These are phyloP conservation scores for Rosa hybrid DNA, from an alignment of 331 rosid species.

Conservation along the genomic window DNA sequence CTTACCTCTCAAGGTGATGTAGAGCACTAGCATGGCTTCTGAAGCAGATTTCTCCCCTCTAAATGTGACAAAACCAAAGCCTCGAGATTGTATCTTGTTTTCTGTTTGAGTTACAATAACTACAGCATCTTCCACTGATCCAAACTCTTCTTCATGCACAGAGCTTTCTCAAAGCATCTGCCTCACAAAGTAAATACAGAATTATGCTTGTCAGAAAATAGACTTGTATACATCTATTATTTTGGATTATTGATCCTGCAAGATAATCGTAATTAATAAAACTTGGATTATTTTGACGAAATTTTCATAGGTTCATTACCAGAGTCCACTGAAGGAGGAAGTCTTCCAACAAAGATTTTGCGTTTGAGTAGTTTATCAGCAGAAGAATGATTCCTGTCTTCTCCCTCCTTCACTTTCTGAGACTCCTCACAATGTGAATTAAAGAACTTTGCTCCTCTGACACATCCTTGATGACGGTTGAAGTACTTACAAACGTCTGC, in stretches of 20 bases:
- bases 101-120: constrained; percentile 32
- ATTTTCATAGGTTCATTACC: constrained; percentile 29
- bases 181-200: constrained; percentile 8
- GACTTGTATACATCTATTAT: background rate
- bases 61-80: constrained; percentile 43
- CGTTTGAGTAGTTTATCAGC: constrained; percentile 2
- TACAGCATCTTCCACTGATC: constrained; percentile 36
- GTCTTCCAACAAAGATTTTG: constrained; percentile 43
- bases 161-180: constrained; percentile 32
- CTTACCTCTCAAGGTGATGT: constrained; percentile 31
- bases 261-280: background rate
- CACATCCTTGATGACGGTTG: constrained; percentile 39
- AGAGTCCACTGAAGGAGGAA: constrained; percentile 35
- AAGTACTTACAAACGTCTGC: constrained; percentile 37
- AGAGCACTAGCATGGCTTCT: constrained; percentile 31
- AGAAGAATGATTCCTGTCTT: background rate
- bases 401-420: constrained; percentile 23
- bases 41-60: constrained; percentile 36
- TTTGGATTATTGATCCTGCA: background rate
- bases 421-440: constrained; percentile 30
- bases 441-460: constrained; percentile 38
- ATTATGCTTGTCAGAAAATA: background rate
- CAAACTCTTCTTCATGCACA: constrained; percentile 45
- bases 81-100: constrained; percentile 35
- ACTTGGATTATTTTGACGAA: background rate